These are phyloP conservation scores for Penicillium odoratum DNA, from an alignment of 495 filamentous ascomycete species.

Conservation along the genomic window DNA sequence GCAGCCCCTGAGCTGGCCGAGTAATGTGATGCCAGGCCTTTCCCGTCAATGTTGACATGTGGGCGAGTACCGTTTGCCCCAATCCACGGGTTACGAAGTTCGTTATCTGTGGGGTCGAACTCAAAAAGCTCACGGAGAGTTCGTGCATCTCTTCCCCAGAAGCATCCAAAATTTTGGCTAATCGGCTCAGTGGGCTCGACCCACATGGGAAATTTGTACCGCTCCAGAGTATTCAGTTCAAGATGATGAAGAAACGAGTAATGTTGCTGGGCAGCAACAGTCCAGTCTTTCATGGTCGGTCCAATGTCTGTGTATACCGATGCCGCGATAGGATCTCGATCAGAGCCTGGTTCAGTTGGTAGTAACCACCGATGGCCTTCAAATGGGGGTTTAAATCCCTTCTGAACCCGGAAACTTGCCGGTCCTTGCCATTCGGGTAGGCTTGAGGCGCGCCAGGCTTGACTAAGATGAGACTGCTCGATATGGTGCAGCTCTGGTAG, in stretches of 20 bases:
- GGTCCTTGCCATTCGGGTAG: conserved; percentile 36
- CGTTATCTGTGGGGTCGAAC: conserved; percentile 4
- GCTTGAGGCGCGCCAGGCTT: conserved; percentile 33
- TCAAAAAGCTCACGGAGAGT: conserved; percentile 18
- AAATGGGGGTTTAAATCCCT: conserved; percentile 29
- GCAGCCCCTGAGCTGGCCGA: conserved; percentile 34
- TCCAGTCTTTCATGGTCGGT: conserved; percentile 45
- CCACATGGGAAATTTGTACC: conserved; percentile 56
- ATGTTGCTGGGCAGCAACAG: conserved; percentile 53
- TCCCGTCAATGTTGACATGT: conserved; percentile 51
- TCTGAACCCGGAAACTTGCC: conserved; percentile 22
- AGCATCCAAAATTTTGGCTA: conserved; percentile 49
- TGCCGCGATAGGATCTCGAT: conserved; percentile 31
- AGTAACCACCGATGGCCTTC: conserved; percentile 36
- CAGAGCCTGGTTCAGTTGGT: conserved; percentile 20
- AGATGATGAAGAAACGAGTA: conserved; percentile 56
- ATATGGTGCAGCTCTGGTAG: conserved; percentile 31
- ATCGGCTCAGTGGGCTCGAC: conserved; percentile 43
- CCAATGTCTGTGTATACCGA: conserved; percentile 34
- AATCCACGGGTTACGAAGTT: conserved; percentile 4
- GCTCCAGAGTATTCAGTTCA: conserved; percentile 40
- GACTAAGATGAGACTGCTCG: conserved; percentile 16
- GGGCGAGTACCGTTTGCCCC: conserved; percentile 8
- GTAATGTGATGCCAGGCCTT: conserved; percentile 52
- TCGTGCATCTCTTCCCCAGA: conserved; percentile 44